Percentiles rank a stretch among this genome's conserved stretches.
Conservation (phyloP, 2,329 filamentous ascomycete genomes). For the Byssochlamys sp. region DNA sequence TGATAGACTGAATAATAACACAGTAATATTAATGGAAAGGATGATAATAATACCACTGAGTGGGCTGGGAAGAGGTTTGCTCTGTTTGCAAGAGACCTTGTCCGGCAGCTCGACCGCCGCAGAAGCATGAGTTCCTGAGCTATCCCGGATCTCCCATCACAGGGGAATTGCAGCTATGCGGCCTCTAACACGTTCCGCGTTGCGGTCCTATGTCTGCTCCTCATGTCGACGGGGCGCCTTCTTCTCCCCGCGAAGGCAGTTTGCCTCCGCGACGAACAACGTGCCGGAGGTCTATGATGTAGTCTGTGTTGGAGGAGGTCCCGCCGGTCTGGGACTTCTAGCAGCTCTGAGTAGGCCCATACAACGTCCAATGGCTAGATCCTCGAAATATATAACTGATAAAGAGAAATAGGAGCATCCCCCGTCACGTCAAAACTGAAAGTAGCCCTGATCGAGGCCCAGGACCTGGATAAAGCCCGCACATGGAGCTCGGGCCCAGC, state of each 20-base stretch:
- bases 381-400: conserved; percentile 13
- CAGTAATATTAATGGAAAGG: no score
- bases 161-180: conserved; percentile 22
- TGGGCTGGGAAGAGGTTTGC: neutral
- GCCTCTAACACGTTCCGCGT: conserved; percentile 17
- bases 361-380: neutral
- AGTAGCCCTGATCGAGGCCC: conserved; percentile 80
- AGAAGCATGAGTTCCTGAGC: neutral
- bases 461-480: conserved; percentile 64
- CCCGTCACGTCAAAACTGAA: conserved; percentile 66
- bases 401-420: conserved; percentile 53
- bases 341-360: conserved; percentile 58
- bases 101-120: conserved; percentile 1
- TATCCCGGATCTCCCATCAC: neutral
- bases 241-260: conserved; percentile 18
- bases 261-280: conserved; percentile 24
- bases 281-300: conserved; percentile 77
- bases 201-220: conserved; percentile 32
- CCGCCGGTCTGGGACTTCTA: conserved; percentile 74
- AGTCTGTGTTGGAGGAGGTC: conserved; percentile 81
- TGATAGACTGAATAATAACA: neutral
- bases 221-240: conserved; percentile 26
- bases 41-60: neutral
- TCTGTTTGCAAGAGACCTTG: conserved; percentile 3
- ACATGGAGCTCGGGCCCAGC: conserved; percentile 57